Percentiles rank a stretch among this genome's conserved stretches.
Evolutionary conservation across 805 yeast species (phyloP).

Genomic region (Saccharomyces mikatae): DNA sequence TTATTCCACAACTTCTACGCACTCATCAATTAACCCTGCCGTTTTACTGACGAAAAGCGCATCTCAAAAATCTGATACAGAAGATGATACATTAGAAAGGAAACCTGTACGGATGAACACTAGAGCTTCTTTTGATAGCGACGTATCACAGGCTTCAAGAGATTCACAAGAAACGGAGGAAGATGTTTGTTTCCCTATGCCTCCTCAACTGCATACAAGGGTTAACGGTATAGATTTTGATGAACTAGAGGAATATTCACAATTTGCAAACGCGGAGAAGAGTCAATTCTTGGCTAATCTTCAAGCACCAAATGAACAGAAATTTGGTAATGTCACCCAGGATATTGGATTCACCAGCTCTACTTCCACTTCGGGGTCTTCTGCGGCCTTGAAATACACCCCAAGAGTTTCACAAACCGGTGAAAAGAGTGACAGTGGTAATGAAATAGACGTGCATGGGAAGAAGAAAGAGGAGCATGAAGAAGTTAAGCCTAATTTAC

Average conservation of each 20-base stretch:
- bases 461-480: background rate
- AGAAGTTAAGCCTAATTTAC: slow-evolving; percentile 1
- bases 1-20: slow-evolving; percentile 4
- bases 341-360: slow-evolving; percentile 8
- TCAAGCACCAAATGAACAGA: slow-evolving; percentile 21
- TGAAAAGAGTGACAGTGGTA: background rate
- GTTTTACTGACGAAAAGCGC: slow-evolving; percentile 5
- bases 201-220: slow-evolving; percentile 48
- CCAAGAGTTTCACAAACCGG: slow-evolving; percentile 31
- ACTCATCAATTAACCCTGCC: slow-evolving; percentile 7
- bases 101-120: slow-evolving; percentile 18
- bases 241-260: slow-evolving; percentile 77
- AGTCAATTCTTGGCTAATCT: slow-evolving; percentile 23
- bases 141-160: slow-evolving; percentile 67
- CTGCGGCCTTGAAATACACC: slow-evolving; percentile 56
- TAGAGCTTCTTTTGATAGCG: slow-evolving; percentile 41
- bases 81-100: slow-evolving; percentile 15
- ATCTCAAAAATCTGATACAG: slow-evolving; percentile 11
- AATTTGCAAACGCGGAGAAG: slow-evolving; percentile 47
- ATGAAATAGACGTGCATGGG: slow-evolving; percentile 1
- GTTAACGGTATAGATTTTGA: slow-evolving; percentile 82
- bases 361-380: slow-evolving; percentile 35
- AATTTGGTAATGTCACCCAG: slow-evolving; percentile 10
- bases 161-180: slow-evolving; percentile 89
- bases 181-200: slow-evolving; percentile 95